phyloP scores from a whole-genome alignment of 257 asterid genomes.

The Leonotis leonurus region DNA sequence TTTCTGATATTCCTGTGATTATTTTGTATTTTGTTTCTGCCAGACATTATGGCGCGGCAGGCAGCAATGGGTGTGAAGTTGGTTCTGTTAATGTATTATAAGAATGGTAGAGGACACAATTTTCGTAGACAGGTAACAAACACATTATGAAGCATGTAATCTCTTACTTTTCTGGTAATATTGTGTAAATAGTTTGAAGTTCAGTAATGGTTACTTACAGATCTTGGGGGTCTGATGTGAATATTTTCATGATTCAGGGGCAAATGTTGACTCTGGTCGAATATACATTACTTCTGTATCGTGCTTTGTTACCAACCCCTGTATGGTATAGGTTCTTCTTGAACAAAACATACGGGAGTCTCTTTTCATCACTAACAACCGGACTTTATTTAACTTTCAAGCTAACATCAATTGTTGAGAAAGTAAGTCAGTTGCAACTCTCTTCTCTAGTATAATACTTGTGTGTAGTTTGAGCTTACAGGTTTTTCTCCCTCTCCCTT shows the following conservation, averaged over 20 bases:
- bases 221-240: conserved; percentile 12
- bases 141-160: background rate
- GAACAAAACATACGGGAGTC: conserved; percentile 87
- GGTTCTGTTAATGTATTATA: conserved; percentile 62
- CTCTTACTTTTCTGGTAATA: background rate
- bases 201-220: background rate
- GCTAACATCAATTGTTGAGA: conserved; percentile 78
- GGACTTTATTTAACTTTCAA: conserved; percentile 87
- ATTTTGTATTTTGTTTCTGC: conserved; percentile 15
- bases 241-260: conserved; percentile 45
- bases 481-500: conserved; percentile 14
- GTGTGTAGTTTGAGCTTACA: conserved; percentile 4
- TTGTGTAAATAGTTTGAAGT: background rate
- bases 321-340: conserved; percentile 93
- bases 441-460: background rate
- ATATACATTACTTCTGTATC: conserved; percentile 72
- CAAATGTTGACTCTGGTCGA: conserved; percentile 89
- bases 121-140: conserved; percentile 76
- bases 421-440: conserved; percentile 38
- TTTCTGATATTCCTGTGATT: background rate
- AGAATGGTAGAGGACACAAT: conserved; percentile 77
- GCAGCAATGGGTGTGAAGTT: conserved; percentile 75
- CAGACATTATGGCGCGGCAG: conserved; percentile 85
- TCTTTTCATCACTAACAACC: conserved; percentile 76
- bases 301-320: conserved; percentile 86